Base-by-base conservation (phyloP, 148 eudicot species). In the Chenopodium quinoa region DNA sequence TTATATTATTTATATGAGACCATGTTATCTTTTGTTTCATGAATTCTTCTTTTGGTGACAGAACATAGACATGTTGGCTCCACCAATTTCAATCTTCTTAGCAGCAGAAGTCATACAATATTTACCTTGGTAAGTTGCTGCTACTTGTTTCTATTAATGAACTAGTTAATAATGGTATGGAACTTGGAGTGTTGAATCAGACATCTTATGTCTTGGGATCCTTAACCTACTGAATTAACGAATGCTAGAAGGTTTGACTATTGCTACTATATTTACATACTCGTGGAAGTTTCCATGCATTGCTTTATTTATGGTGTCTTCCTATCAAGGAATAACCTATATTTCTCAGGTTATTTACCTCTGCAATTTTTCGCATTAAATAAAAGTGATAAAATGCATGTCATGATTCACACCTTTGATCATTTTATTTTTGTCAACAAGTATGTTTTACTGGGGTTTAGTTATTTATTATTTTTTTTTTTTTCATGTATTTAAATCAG, bases 11-110 rank as follows among this genome's bases (percentile, higher is more conserved):
- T 40, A n/a, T 22, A 19, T 52, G 73, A 63, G 48, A 66, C 69
- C 65, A 11, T 47, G 73, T 58, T 58, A 67, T 66, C 4, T 63
- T 66, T 40, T 73, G 2, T 56, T 78, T n/a, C 4, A 34, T 71
- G 16, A 29, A 0, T 40, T 65, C 27, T 71, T 25, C 72, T 87
- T 73, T 76, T 86, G 85, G 19, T 80, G 56, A 85, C 97, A 96
- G 99, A 96, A 89, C 99, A 96, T 86, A 88, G 99, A 80, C 99
- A 96, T 86, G 99, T 96, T 73, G 99, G 99, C 82, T 93, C 99
- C 29, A 96, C 99, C 71, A 96, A 96, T 83, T 96, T 96, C 89
- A 96, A 96, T 89, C 82, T 94, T 77, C 98, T 85, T 84, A 96
- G 99, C 92, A 96, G 99, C 92, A 92, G 99, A 90, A 96, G 99